Evolutionary conservation across 768 basidiomycete genomes (phyloP), one percentile per base, ranked within the genome.

Genomic region (Tephrocybe sp.): DNA sequence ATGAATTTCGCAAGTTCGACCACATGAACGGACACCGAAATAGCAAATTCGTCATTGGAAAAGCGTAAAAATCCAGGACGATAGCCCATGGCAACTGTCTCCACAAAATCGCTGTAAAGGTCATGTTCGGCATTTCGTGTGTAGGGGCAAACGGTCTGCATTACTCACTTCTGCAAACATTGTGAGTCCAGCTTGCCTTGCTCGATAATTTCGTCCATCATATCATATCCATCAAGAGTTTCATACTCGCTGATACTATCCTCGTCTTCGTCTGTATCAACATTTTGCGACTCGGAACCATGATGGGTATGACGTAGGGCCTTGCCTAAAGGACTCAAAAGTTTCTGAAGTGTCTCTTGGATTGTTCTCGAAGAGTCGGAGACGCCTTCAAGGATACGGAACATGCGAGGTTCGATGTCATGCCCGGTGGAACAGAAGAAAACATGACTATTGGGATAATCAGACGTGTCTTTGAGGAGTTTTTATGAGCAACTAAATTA

Each of bases 371-470:
- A 60, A 5, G 67, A 59, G 46, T 70, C 65, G 5, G 70, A 68
- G 0, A 85, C 63, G 20, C 67, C 68, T 52, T 77, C 75, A 16
- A 84, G 58, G 12, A 79, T 69, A 8, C 62, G 55, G 47, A 72
- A 62, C 13, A 85, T 51, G 13, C 68, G 64, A 0, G 68, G 48
- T 0, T 76, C 68, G 7, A 80, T 57, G 30, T 74, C 72, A 3
- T 62, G 61, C 48, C 81, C 77, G 33, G 74, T 70, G 12, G 78
- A 84, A 45, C 80, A 74, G 58, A 86, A 77, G 48, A 77, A 75
- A 0, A 74, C 70, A 61, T 87, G 85, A 51, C 68, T 71, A 22
- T 67, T 67, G 0, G 87, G 87, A 60, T 89, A 89, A 45, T 83
- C 81, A 9, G 85, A 82, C 1, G 84, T 79, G 58, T 86, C 84